phyloP scores from a whole-genome alignment of 192 early-diverging fungal genomes.

The Mortierella alpina region DNA sequence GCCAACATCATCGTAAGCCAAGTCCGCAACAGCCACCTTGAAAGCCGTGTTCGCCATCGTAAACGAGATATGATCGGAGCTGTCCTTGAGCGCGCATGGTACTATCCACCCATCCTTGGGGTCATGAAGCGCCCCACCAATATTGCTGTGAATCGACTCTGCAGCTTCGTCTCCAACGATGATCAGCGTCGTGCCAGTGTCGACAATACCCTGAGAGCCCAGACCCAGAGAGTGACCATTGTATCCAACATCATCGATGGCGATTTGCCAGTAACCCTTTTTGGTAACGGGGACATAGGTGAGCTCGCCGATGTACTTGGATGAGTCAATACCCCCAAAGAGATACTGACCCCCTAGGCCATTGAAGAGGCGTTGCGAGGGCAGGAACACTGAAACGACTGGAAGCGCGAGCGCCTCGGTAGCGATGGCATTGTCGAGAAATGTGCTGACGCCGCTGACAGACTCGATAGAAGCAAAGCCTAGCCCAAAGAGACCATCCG shows the following conservation, averaged over 20 bases:
- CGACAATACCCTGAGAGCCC: conserved; percentile 59
- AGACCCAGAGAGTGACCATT: conserved; percentile 46
- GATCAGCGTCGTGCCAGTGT: conserved; percentile 75
- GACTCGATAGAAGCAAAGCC: conserved; percentile 64
- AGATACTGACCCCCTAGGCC: conserved; percentile 60
- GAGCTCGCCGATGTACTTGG: conserved; percentile 57
- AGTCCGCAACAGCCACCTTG: conserved; percentile 38
- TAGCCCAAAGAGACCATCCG: conserved; percentile 74
- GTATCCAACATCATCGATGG: conserved; percentile 57
- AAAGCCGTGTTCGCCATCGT: conserved; percentile 50
- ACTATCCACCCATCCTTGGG: conserved; percentile 20
- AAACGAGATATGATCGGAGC: conserved; percentile 33
- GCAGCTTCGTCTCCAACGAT: conserved; percentile 65
- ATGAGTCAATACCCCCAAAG: conserved; percentile 66
- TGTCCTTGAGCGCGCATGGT: conserved; percentile 14
- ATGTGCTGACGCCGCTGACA: conserved; percentile 54
- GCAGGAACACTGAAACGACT: conserved; percentile 70
- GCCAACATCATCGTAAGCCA: conserved; percentile 38
- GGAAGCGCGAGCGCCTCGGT: conserved; percentile 64
- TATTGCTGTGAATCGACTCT: conserved; percentile 59
- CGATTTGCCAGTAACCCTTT: conserved; percentile 67
- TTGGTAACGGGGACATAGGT: conserved; percentile 64
- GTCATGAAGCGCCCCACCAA: conserved; percentile 6
- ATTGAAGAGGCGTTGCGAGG: conserved; percentile 57
- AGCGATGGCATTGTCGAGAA: conserved; percentile 67